A percentile compares a stretch with the other conserved stretches of the same genome.
phyloP scores from a whole-genome alignment of 1,139 yeast species.

The Suhomyces choctaworum region DNA sequence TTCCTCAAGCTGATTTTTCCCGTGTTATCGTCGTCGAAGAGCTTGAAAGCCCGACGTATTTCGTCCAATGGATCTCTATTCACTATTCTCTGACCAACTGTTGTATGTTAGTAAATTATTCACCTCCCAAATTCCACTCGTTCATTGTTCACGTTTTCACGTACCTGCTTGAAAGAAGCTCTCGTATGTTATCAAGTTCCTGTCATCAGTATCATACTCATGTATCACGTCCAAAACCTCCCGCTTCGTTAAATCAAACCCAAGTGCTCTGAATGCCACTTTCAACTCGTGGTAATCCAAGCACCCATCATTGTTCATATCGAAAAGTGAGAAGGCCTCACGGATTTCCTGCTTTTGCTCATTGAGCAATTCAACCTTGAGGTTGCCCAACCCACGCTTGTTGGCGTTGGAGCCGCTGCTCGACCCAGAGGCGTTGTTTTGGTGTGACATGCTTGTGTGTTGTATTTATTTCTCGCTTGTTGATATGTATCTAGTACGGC shows the following conservation, averaged over 20 bases:
- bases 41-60: conserved; percentile 81
- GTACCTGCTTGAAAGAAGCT: conserved; percentile 74
- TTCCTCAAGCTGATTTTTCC: conserved; percentile 85
- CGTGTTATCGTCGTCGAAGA: conserved; percentile 86
- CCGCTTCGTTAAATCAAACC: conserved; percentile 79
- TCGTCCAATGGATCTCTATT: conserved; percentile 93
- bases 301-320: conserved; percentile 86
- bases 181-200: conserved; percentile 72
- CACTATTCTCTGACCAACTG: conserved; percentile 74
- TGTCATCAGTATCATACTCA: conserved; percentile 78
- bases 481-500: conserved; percentile 4
- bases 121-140: too few relatives aligned
- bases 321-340: conserved; percentile 92
- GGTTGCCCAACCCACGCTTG: conserved; percentile 32
- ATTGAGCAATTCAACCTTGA: conserved; percentile 69
- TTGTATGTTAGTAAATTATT: conserved; percentile 36
- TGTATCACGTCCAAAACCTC: conserved; percentile 81
- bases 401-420: conserved; percentile 15
- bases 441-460: conserved; percentile 16
- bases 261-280: conserved; percentile 91
- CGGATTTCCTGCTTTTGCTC: conserved; percentile 92
- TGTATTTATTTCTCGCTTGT: conserved; percentile 5
- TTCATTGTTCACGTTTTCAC: conserved; percentile 22
- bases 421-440: conserved; percentile 15
- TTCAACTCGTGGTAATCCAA: conserved; percentile 91